These are phyloP conservation scores for Saccharum spontaneum DNA, from an alignment of 176 grass and related monocot species.

Conservation along the genomic window DNA sequence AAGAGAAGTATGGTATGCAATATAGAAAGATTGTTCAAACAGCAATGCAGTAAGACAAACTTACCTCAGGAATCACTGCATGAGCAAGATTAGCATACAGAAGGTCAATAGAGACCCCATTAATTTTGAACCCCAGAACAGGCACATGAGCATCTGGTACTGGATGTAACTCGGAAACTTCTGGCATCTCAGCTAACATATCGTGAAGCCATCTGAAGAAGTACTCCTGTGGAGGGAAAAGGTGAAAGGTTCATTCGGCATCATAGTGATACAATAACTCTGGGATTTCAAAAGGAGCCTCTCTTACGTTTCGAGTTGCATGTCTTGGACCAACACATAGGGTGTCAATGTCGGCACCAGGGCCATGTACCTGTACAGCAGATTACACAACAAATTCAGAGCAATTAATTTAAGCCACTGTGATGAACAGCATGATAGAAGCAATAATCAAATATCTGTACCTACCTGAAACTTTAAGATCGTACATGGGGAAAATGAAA, in stretches of 20 bases:
- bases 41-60: constrained; percentile 26
- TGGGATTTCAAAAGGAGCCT: constrained; percentile 11
- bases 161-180: constrained; percentile 82
- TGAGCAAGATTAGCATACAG: constrained; percentile 79
- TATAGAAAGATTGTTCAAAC: constrained; percentile 19
- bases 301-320: constrained; percentile 78
- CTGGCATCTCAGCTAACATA: constrained; percentile 87
- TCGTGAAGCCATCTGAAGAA: constrained; percentile 74
- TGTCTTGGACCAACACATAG: constrained; percentile 86
- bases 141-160: constrained; percentile 97
- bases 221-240: constrained; percentile 58
- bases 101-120: constrained; percentile 85
- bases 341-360: constrained; percentile 93
- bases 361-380: constrained; percentile 75
- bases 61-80: constrained; percentile 85
- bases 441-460: background rate
- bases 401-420: background rate
- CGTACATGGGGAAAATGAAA: constrained; percentile 4
- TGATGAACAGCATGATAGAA: constrained; percentile 13
- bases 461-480: constrained; percentile 7
- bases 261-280: background rate
- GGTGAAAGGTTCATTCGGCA: constrained; percentile 19
- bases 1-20: constrained; percentile 4
- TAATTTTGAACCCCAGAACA: constrained; percentile 74
- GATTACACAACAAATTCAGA: background rate